Percentiles rank a stretch among this genome's conserved stretches.
These are phyloP conservation scores for Spergularia bocconei DNA, from an alignment of 148 eudicot genomes.

Conservation along the genomic window DNA sequence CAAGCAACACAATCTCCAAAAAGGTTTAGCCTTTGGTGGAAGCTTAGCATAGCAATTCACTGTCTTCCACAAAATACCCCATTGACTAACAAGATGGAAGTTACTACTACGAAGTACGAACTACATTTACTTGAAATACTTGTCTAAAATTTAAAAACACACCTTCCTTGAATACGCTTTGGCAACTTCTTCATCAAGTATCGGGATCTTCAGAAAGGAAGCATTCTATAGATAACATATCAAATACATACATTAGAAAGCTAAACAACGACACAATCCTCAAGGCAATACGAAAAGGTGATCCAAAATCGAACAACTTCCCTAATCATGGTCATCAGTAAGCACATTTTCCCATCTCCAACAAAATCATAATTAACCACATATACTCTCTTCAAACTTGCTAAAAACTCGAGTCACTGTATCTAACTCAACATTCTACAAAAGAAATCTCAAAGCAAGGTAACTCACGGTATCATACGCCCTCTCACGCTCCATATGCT, in stretches of 20 bases:
- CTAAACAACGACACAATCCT: neutral
- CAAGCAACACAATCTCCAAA: neutral
- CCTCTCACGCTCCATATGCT: slow-evolving; percentile 89
- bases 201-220: slow-evolving; percentile 78
- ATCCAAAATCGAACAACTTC: too few relatives aligned
- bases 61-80: neutral
- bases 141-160: slow-evolving; percentile 12
- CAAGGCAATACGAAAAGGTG: neutral
- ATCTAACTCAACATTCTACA: neutral
- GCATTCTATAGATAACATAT: slow-evolving; percentile 51
- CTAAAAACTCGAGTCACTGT: neutral
- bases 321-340: too few relatives aligned
- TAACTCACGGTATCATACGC: slow-evolving; percentile 77
- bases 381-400: neutral
- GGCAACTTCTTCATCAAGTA: slow-evolving; percentile 68
- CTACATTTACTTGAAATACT: neutral
- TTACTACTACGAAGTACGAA: too few relatives aligned
- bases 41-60: neutral
- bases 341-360: too few relatives aligned
- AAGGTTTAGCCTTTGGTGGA: neutral
- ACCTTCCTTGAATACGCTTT: slow-evolving; percentile 73
- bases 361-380: neutral
- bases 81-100: neutral
- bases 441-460: neutral
- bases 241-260: neutral